A percentile compares a stretch with the other conserved stretches of the same genome.
phyloP scores from a whole-genome alignment of 306 rosid genomes.

The Trifolium fragiferum region DNA sequence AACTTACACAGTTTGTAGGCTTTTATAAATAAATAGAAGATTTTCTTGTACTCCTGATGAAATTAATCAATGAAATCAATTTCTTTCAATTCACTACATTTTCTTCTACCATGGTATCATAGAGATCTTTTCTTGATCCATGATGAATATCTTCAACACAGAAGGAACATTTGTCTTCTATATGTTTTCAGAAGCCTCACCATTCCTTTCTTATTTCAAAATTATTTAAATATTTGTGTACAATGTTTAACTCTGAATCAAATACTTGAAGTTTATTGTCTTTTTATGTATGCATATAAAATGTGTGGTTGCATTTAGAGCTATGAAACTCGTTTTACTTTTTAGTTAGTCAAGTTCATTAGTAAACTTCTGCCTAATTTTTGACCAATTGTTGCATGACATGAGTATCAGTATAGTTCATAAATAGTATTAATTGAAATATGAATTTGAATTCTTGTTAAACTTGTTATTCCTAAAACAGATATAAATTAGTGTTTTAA shows the following conservation, averaged over 20 bases:
- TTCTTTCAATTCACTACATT: no score
- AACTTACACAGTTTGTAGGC: no score
- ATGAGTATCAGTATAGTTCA: slow-evolving; percentile 1
- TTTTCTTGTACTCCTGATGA: no score
- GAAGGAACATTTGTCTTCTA: no score
- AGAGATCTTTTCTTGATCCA: no score
- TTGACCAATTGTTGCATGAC: slow-evolving; percentile 26
- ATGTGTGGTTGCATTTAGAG: neutral
- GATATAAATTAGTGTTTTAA: slow-evolving; percentile 8
- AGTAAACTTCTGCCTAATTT: slow-evolving; percentile 21
- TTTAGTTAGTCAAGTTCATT: slow-evolving; percentile 28
- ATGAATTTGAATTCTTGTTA: no score
- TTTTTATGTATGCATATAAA: neutral
- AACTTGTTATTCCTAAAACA: slow-evolving; percentile 11
- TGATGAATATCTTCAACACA: no score
- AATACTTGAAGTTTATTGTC: slow-evolving; percentile 17
- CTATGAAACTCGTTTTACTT: slow-evolving; percentile 11
- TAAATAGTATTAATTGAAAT: slow-evolving; percentile 30
- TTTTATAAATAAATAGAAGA: no score
- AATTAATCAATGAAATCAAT: no score
- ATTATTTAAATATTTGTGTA: neutral
- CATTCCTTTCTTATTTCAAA: neutral
- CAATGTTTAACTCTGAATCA: neutral
- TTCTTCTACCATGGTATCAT: no score
- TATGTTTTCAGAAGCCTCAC: no score